Conservation (phyloP, 2,329 filamentous ascomycete genomes). For the Scleromitrula shiraiana region DNA sequence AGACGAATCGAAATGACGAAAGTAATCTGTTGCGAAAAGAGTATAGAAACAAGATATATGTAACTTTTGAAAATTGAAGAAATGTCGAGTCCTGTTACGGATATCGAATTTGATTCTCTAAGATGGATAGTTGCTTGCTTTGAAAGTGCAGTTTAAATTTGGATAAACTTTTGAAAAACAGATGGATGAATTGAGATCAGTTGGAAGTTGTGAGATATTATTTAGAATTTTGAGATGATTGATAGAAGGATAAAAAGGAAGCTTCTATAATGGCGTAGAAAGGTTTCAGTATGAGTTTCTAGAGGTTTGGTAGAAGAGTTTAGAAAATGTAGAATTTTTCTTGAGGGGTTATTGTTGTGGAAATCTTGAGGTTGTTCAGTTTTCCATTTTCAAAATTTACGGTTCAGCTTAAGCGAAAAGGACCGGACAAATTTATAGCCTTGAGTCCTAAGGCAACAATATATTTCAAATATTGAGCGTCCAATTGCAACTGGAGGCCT, state of each 20-base stretch:
- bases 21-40: conserved; percentile 12
- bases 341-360: too few relatives aligned
- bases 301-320: too few relatives aligned
- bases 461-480: too few relatives aligned
- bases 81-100: conserved; percentile 24
- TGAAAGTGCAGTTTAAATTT: background rate
- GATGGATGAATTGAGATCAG: too few relatives aligned
- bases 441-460: too few relatives aligned
- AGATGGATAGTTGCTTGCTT: conserved; percentile 9
- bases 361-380: background rate
- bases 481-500: too few relatives aligned
- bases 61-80: background rate
- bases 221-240: conserved; percentile 9
- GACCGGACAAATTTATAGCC: too few relatives aligned
- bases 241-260: conserved; percentile 14
- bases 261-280: background rate
- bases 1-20: background rate
- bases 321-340: conserved; percentile 4
- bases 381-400: too few relatives aligned
- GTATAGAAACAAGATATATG: conserved; percentile 8
- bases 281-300: background rate
- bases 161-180: background rate
- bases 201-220: background rate
- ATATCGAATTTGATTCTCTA: conserved; percentile 23
- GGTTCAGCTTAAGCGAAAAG: too few relatives aligned